Conservation (phyloP, 2,329 filamentous ascomycete species). For the Fusarium nygamai region DNA sequence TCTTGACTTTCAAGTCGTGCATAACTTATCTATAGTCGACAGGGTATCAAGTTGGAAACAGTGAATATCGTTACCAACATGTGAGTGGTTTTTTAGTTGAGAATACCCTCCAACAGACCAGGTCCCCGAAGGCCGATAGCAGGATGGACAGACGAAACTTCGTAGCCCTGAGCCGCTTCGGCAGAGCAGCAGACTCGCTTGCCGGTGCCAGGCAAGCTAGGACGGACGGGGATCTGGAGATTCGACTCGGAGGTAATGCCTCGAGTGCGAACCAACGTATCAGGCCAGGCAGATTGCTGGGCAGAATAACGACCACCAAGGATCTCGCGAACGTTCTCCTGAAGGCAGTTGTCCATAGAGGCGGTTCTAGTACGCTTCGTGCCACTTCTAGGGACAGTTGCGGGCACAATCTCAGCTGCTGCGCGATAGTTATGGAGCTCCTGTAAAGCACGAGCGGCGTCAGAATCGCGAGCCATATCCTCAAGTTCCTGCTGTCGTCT, state of each 20-base stretch:
- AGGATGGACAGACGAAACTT: conserved; percentile 58
- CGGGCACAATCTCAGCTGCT: conserved; percentile 50
- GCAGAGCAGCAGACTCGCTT: conserved; percentile 75
- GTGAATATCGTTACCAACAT: conserved; percentile 29
- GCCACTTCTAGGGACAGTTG: conserved; percentile 48
- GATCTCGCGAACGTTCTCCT: conserved; percentile 74
- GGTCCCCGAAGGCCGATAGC: conserved; percentile 63
- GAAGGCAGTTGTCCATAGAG: conserved; percentile 68
- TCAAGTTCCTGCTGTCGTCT: conserved; percentile 60
- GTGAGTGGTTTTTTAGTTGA: conserved; percentile 56
- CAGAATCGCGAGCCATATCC: conserved; percentile 54
- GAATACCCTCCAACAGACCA: conserved; percentile 74
- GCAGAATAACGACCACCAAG: conserved; percentile 54
- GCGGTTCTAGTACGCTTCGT: conserved; percentile 69
- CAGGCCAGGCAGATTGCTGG: conserved; percentile 47
- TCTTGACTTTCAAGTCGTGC: conserved; percentile 36
- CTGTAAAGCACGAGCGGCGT: conserved; percentile 68
- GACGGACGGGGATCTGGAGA: conserved; percentile 53
- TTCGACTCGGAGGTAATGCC: conserved; percentile 39
- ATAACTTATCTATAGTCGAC: conserved; percentile 33
- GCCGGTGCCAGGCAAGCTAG: conserved; percentile 59
- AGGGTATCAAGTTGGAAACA: conserved; percentile 34
- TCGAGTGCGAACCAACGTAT: conserved; percentile 51
- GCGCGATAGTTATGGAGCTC: conserved; percentile 67
- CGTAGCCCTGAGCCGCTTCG: conserved; percentile 62